phyloP scores from a whole-genome alignment of 2,329 filamentous ascomycete species.

The Claviceps capensis region DNA sequence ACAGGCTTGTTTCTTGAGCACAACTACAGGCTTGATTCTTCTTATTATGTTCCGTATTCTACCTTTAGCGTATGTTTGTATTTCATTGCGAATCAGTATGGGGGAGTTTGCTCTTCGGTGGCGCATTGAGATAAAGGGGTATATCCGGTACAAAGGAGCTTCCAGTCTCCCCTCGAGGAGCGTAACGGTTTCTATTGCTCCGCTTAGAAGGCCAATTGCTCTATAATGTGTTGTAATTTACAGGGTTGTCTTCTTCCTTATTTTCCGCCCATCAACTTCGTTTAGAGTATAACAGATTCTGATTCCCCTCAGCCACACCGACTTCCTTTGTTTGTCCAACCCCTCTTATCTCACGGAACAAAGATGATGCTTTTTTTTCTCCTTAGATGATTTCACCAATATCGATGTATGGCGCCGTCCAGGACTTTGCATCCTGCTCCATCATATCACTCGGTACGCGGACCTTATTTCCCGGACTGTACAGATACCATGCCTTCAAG shows the following conservation, averaged over 20 bases:
- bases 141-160: no score
- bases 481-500: conserved; percentile 91
- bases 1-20: not conserved
- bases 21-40: not conserved
- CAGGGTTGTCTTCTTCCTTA: conserved; percentile 10
- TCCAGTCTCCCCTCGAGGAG: no score
- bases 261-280: not conserved
- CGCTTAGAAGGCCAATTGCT: conserved; percentile 14
- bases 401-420: conserved; percentile 56
- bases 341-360: not conserved
- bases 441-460: conserved; percentile 59
- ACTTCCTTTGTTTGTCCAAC: not conserved
- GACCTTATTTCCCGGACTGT: conserved; percentile 58
- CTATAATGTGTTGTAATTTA: conserved; percentile 26
- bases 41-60: not conserved
- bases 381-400: conserved; percentile 52
- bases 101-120: not conserved
- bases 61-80: not conserved
- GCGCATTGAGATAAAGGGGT: no score
- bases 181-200: not conserved
- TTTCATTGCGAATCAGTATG: not conserved
- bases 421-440: conserved; percentile 43
- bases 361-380: not conserved
- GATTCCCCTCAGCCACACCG: not conserved
- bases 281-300: conserved; percentile 1